phyloP scores from a whole-genome alignment of 2,329 filamentous ascomycete genomes.

The Cladophialophora yegresii region DNA sequence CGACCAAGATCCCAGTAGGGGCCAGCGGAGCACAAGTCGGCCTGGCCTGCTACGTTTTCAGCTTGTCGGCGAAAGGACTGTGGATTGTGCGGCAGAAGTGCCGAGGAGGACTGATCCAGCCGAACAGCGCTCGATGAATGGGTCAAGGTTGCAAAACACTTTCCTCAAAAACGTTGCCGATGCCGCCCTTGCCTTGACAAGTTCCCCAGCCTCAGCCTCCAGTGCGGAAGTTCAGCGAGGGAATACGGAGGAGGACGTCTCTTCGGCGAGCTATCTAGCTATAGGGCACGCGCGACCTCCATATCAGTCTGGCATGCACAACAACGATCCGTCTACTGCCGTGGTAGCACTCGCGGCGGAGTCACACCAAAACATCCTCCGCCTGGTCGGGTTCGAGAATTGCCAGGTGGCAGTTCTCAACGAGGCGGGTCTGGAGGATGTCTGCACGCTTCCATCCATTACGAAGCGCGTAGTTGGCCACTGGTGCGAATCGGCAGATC shows the following conservation, averaged over 20 bases:
- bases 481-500: slow-evolving; percentile 19
- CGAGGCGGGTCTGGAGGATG: background rate
- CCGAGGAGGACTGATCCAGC: background rate
- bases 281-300: slow-evolving; percentile 21
- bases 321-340: slow-evolving; percentile 3
- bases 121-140: background rate
- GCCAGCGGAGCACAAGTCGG: background rate
- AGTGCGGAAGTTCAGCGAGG: background rate
- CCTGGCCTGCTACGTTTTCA: slow-evolving; percentile 7
- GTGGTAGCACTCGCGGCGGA: slow-evolving; percentile 18
- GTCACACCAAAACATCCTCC: slow-evolving; percentile 12
- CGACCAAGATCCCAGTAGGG: background rate
- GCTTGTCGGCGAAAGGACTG: slow-evolving; percentile 15
- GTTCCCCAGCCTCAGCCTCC: background rate
- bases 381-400: slow-evolving; percentile 12
- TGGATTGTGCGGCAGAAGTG: background rate
- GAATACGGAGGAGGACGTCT: background rate
- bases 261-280: slow-evolving; percentile 11
- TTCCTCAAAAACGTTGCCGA: slow-evolving; percentile 25
- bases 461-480: background rate
- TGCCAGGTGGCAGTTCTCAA: slow-evolving; percentile 6
- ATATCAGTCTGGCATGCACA: background rate
- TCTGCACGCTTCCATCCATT: slow-evolving; percentile 15
- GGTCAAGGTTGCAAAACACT: slow-evolving; percentile 8
- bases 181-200: slow-evolving; percentile 10